Conservation (phyloP, 2,329 filamentous ascomycete genomes). For the Sphaerulina musiva region DNA sequence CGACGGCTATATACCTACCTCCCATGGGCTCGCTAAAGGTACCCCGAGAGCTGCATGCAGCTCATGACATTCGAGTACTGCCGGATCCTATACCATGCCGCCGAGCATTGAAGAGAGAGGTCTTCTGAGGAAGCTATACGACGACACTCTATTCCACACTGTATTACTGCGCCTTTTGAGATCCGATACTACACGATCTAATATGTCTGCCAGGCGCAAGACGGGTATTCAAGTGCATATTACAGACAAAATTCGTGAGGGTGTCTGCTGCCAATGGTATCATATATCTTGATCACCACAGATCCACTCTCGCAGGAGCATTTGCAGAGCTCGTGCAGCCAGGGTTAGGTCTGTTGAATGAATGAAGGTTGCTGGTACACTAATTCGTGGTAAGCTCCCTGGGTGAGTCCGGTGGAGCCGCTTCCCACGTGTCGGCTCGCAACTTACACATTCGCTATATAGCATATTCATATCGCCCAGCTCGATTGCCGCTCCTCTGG, state of each 20-base stretch:
- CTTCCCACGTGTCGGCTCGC: too few species aligned
- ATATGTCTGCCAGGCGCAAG: too few species aligned
- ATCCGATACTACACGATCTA: too few species aligned
- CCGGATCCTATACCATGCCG: background rate
- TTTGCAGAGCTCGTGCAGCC: background rate
- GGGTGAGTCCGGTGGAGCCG: too few species aligned
- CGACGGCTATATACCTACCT: background rate
- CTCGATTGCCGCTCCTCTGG: background rate
- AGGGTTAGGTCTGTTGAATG: background rate
- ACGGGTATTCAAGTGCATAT: background rate
- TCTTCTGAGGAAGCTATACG: background rate
- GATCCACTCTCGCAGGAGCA: background rate
- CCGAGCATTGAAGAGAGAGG: background rate
- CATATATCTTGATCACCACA: background rate
- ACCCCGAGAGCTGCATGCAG: background rate
- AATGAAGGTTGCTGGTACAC: background rate
- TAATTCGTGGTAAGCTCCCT: too few species aligned
- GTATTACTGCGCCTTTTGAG: background rate
- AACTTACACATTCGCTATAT: too few species aligned
- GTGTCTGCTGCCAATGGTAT: background rate
- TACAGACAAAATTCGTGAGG: background rate
- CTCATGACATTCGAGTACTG: background rate
- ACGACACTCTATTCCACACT: background rate
- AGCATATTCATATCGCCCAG: background rate
- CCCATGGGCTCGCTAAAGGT: background rate